Percentiles rank a stretch among this genome's conserved stretches.
phyloP scores from a whole-genome alignment of 768 basidiomycete genomes.

The Megacollybia marginata region DNA sequence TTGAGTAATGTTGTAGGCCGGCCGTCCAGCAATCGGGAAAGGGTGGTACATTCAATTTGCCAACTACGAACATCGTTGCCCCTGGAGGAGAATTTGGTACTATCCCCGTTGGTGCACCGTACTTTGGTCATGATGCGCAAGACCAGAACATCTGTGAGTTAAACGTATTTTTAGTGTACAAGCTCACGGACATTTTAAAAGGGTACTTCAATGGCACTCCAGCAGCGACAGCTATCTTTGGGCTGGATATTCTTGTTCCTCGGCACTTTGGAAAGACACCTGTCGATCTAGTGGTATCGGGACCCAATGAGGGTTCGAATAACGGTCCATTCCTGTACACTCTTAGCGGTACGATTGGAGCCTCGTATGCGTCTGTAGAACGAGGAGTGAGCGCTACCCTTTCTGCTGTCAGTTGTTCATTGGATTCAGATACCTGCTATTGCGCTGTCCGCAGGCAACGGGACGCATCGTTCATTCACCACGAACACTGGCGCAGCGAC shows the following conservation, averaged over 20 bases:
- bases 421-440: constrained; percentile 16
- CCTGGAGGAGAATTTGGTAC: constrained; percentile 23
- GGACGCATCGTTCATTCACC: constrained; percentile 21
- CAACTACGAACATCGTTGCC: constrained; percentile 19
- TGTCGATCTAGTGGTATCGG: constrained; percentile 22
- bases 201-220: constrained; percentile 26
- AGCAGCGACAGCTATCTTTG: constrained; percentile 20
- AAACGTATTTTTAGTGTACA: background rate
- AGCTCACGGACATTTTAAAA: background rate
- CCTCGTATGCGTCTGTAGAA: constrained; percentile 19
- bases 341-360: constrained; percentile 21
- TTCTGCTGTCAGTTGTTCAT: background rate
- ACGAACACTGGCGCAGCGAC: constrained; percentile 13
- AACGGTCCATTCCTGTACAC: constrained; percentile 21
- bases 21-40: constrained; percentile 23
- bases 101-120: constrained; percentile 21
- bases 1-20: constrained; percentile 10
- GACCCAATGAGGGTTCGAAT: constrained; percentile 23
- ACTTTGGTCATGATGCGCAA: constrained; percentile 18
- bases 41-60: constrained; percentile 21
- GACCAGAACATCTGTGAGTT: constrained; percentile 19
- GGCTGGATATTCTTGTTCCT: constrained; percentile 19
- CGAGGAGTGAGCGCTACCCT: constrained; percentile 13
- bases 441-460: constrained; percentile 21
- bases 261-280: constrained; percentile 14